Percentiles rank a stretch among this genome's conserved stretches.
Evolutionary conservation across 169 alveolate genomes (phyloP).

Genomic region (Plasmodium gallinaceum): DNA sequence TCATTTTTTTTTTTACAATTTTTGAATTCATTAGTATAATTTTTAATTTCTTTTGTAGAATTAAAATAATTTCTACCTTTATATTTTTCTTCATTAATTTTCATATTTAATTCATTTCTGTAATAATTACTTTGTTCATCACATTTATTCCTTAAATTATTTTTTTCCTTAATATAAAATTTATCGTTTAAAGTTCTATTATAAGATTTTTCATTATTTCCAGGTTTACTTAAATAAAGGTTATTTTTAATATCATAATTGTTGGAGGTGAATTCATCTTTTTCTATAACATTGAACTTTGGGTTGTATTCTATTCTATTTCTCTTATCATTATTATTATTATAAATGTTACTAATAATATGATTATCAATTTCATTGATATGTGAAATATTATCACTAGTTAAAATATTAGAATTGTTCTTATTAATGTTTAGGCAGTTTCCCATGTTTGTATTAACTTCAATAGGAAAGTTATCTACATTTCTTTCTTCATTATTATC

Average conservation of each 20-base stretch:
- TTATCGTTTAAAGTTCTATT: not conserved
- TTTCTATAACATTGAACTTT: no score
- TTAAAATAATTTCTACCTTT: not conserved
- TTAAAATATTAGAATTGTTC: no score
- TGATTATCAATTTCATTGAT: not conserved
- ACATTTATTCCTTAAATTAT: not conserved
- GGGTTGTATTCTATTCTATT: not conserved
- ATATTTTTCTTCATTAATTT: not conserved
- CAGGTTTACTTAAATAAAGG: not conserved
- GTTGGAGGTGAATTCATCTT: not conserved
- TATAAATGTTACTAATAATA: not conserved
- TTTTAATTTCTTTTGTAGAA: not conserved
- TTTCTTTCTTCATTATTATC: no score
- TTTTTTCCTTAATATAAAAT: slow-evolving; percentile 11
- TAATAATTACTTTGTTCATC: not conserved
- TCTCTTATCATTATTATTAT: not conserved
- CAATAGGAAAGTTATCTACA: no score
- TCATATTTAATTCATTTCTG: not conserved
- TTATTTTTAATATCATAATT: not conserved
- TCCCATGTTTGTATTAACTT: no score
- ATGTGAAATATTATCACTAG: not conserved
- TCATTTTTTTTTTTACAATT: slow-evolving; percentile 9
- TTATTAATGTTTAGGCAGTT: no score
- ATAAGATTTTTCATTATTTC: not conserved
- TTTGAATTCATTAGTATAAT: not conserved